phyloP scores from a whole-genome alignment of 441 rosid species.

The Breynia disticha region DNA sequence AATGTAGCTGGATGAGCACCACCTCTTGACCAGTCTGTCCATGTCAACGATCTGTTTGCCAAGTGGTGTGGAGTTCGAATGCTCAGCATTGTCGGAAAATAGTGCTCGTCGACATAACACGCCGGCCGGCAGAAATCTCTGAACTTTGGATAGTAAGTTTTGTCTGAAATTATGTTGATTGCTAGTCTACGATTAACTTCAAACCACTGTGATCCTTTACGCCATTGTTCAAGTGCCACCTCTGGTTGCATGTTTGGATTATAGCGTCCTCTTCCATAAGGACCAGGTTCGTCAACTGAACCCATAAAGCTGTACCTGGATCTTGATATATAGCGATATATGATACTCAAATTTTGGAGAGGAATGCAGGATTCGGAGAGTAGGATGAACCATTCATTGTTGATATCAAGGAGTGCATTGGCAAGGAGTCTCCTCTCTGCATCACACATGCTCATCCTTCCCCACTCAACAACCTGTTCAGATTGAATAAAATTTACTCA shows the following conservation, averaged over 20 bases:
- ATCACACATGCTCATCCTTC: slow-evolving; percentile 89
- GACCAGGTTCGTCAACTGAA: slow-evolving; percentile 63
- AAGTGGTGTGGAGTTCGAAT: slow-evolving; percentile 43
- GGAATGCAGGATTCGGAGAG: slow-evolving; percentile 88
- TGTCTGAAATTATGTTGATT: slow-evolving; percentile 45
- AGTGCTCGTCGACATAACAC: slow-evolving; percentile 90
- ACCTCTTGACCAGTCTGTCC: slow-evolving; percentile 90
- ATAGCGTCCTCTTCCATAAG: slow-evolving; percentile 78
- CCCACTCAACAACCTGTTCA: slow-evolving; percentile 74
- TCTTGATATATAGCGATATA: slow-evolving; percentile 48
- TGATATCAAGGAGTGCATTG: slow-evolving; percentile 77
- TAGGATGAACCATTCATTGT: slow-evolving; percentile 91
- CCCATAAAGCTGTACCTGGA: slow-evolving; percentile 75
- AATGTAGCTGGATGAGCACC: slow-evolving; percentile 89
- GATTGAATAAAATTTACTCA: too few species aligned
- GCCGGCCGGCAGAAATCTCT: slow-evolving; percentile 57
- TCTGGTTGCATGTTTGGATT: slow-evolving; percentile 46
- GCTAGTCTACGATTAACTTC: slow-evolving; percentile 66
- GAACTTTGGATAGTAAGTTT: slow-evolving; percentile 65
- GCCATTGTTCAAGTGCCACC: slow-evolving; percentile 66
- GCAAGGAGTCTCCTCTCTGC: slow-evolving; percentile 88
- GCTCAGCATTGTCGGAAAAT: slow-evolving; percentile 80
- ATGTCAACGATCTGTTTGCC: slow-evolving; percentile 70
- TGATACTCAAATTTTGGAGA: slow-evolving; percentile 56
- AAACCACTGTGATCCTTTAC: slow-evolving; percentile 96